Percentiles rank a stretch among this genome's conserved stretches.
phyloP scores from a whole-genome alignment of 495 filamentous ascomycete genomes.

The Cryomyces minteri region DNA sequence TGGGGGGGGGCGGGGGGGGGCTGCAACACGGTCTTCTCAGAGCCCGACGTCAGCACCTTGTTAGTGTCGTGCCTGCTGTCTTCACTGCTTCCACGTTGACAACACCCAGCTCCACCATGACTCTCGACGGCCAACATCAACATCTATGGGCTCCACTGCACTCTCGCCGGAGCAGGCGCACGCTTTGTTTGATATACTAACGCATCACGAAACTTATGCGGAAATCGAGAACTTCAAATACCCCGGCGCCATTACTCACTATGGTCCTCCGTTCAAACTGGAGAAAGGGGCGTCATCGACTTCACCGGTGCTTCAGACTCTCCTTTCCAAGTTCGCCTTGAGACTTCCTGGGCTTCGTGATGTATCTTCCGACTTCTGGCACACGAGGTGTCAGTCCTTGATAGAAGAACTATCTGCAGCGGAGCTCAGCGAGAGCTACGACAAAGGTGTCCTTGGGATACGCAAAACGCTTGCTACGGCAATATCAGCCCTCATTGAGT shows the following conservation, averaged over 20 bases:
- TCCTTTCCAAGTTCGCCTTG: slow-evolving; percentile 37
- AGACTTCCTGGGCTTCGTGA: slow-evolving; percentile 37
- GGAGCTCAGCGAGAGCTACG: slow-evolving; percentile 48
- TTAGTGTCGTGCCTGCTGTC: no score
- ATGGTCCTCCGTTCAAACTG: slow-evolving; percentile 37
- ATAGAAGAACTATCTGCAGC: slow-evolving; percentile 30
- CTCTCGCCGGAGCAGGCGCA: slow-evolving; percentile 31
- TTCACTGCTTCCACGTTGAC: no score
- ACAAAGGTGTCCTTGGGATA: slow-evolving; percentile 43
- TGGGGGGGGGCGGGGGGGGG: no score
- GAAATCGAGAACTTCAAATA: slow-evolving; percentile 43
- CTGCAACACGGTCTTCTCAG: neutral
- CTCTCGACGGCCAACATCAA: no score
- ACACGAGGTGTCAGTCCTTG: slow-evolving; percentile 25
- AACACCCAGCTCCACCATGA: no score
- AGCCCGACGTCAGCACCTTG: no score
- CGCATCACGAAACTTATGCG: slow-evolving; percentile 40
- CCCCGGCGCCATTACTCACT: slow-evolving; percentile 31
- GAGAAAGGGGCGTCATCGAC: slow-evolving; percentile 20
- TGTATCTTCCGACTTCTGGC: slow-evolving; percentile 39
- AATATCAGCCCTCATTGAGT: slow-evolving; percentile 39
- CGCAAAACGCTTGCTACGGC: slow-evolving; percentile 48
- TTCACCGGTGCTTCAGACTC: slow-evolving; percentile 36
- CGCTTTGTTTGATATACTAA: slow-evolving; percentile 48
- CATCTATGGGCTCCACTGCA: neutral